Base-by-base conservation (phyloP, 345 rosid species). In the Hibiscus tridactylites region DNA sequence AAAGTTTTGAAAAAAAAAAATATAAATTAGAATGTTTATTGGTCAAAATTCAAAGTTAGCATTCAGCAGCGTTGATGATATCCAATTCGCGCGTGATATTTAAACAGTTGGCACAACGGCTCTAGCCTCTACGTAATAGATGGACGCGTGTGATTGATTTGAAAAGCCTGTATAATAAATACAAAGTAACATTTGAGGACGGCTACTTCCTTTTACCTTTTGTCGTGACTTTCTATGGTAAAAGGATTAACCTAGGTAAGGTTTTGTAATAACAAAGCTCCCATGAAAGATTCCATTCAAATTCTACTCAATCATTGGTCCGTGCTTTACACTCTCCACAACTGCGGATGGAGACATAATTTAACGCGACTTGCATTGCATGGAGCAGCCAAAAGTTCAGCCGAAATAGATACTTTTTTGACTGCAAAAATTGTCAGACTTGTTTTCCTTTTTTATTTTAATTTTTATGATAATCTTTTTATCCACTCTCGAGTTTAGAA, bases 231-330 rank as follows among this genome's bases (percentile, higher is more conserved):
- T 73, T 68, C 12, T 6, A 61, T 52, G 9, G 12, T 5, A 33
- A 21, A 29, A 29, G 52, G 5, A 9, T 39, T 7, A 7, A 8
- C 42, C 58, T 63, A 19, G 61, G 24, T 21, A 21, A 21, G 24
- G 24, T 42, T 56, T 52, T 16, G 5, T 8, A 61, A 13, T 13
- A 53, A 42, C 17, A 26, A 2, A 6, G 15, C 33, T 9, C 9
- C 21, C 17, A 5, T 2, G 0, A 4, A 3, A 28, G 59, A 71
- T 47, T 58, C 76, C 4, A 4, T 56, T 47, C 9, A 2, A 44
- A 7, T 24, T 50, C 71, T 33, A 46, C 56, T 68, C 61, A 15
- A 5, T 50, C 52, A 71, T 71, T 78, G 72, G 81, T 11, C 52
- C 12, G 73, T 74, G 77, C 0, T 1, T 0, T 2, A 0, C 61